These are phyloP conservation scores for Austroboletus rostrupii DNA, from an alignment of 1,284 basidiomycete species.

Conservation along the genomic window DNA sequence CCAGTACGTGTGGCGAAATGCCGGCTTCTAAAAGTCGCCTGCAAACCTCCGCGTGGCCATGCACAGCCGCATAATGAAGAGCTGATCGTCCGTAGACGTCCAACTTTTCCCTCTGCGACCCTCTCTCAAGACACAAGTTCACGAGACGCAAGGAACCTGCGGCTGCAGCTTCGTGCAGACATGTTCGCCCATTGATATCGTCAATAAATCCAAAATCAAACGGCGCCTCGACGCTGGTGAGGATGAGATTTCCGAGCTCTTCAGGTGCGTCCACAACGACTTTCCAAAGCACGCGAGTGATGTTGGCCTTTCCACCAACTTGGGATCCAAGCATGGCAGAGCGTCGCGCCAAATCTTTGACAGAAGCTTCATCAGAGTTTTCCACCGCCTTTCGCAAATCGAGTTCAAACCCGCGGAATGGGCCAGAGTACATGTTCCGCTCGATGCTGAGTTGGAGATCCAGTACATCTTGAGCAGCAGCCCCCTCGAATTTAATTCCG, in stretches of 20 bases:
- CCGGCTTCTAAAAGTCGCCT: slow-evolving; percentile 69
- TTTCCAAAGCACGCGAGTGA: slow-evolving; percentile 89
- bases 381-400: slow-evolving; percentile 77
- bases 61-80: slow-evolving; percentile 95
- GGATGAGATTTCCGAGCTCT: slow-evolving; percentile 70
- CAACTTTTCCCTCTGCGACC: slow-evolving; percentile 62
- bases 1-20: slow-evolving; percentile 67
- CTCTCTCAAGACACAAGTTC: slow-evolving; percentile 74
- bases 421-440: slow-evolving; percentile 55
- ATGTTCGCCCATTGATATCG: slow-evolving; percentile 94
- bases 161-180: slow-evolving; percentile 92
- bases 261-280: slow-evolving; percentile 78
- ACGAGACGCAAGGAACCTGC: slow-evolving; percentile 82
- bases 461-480: slow-evolving; percentile 57
- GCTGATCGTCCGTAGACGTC: slow-evolving; percentile 93
- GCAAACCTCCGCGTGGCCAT: slow-evolving; percentile 80
- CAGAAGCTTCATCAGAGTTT: slow-evolving; percentile 53
- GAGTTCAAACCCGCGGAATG: slow-evolving; percentile 84
- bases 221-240: slow-evolving; percentile 59
- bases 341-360: slow-evolving; percentile 69
- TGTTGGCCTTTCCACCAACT: slow-evolving; percentile 56
- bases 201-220: slow-evolving; percentile 93
- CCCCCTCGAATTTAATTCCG: slow-evolving; percentile 68
- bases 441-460: slow-evolving; percentile 71
- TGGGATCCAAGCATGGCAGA: slow-evolving; percentile 65